Percentiles rank a stretch among this genome's conserved stretches.
phyloP scores from a whole-genome alignment of 441 rosid species.

The Mallotus japonicus region DNA sequence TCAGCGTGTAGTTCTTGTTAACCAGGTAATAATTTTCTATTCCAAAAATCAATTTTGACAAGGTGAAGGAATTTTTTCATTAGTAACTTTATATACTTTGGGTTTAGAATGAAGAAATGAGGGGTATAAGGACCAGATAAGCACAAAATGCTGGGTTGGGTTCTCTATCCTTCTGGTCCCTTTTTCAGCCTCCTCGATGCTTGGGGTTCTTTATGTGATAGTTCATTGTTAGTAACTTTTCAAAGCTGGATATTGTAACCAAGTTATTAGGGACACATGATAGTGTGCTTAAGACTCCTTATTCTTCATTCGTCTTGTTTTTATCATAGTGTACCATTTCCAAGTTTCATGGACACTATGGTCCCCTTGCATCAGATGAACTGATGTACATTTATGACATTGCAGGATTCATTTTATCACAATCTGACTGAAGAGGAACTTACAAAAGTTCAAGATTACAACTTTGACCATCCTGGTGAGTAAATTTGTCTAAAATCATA shows the following conservation, averaged over 20 bases:
- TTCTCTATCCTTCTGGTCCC: not conserved
- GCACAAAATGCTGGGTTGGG: not conserved
- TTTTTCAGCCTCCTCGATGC: not conserved
- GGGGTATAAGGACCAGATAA: not conserved
- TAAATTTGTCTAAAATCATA: constrained; percentile 27
- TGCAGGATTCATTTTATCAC: constrained; percentile 98
- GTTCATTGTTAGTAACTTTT: not conserved
- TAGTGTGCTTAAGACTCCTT: not conserved
- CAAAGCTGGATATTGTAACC: not conserved
- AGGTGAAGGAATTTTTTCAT: constrained; percentile 1
- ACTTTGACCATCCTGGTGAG: constrained; percentile 99
- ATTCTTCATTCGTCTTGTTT: not conserved
- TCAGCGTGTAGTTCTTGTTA: constrained; percentile 96
- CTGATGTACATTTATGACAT: constrained; percentile 25
- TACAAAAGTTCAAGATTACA: constrained; percentile 83
- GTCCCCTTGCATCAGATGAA: not conserved
- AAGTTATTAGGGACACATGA: not conserved
- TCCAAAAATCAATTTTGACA: not conserved
- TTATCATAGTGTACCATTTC: not conserved
- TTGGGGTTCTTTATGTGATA: not conserved
- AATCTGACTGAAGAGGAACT: constrained; percentile 87
- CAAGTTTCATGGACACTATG: not conserved
- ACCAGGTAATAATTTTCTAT: constrained; percentile 54
- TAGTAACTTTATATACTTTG: not conserved
- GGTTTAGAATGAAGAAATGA: not conserved